These are phyloP conservation scores for Salvia miltiorrhiza DNA, from an alignment of 257 asterid species.

Conservation along the genomic window DNA sequence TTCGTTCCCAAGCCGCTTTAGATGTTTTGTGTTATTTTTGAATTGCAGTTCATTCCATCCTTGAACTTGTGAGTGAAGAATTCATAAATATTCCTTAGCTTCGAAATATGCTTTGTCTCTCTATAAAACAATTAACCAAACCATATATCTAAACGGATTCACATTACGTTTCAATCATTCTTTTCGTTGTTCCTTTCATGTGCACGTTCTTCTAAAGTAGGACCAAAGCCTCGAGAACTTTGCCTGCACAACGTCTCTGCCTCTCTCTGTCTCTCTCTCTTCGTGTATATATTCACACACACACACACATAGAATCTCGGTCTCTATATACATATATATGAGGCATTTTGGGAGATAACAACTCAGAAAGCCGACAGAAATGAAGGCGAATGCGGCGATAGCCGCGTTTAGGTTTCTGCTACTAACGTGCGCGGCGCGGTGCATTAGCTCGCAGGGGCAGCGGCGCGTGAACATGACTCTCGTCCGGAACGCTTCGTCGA, in stretches of 20 bases:
- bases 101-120: conserved; percentile 12
- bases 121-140: background rate
- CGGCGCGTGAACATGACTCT: conserved; percentile 54
- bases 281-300: background rate
- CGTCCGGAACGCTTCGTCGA: conserved; percentile 52
- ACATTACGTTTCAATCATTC: conserved; percentile 5
- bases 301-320: background rate
- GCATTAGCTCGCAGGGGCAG: conserved; percentile 27
- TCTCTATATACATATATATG: background rate
- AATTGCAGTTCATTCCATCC: conserved; percentile 18
- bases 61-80: conserved; percentile 7
- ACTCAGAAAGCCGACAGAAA: background rate
- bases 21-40: background rate
- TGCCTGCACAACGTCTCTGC: no score
- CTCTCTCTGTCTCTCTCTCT: background rate
- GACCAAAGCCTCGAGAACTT: background rate
- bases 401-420: conserved; percentile 22
- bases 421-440: conserved; percentile 40
- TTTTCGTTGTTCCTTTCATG: background rate
- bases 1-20: background rate
- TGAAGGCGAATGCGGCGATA: conserved; percentile 26
- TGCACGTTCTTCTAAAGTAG: background rate
- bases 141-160: background rate
- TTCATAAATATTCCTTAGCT: background rate
- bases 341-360: background rate